Conservation (phyloP, 768 basidiomycete species). For the Suillus variegatus region DNA sequence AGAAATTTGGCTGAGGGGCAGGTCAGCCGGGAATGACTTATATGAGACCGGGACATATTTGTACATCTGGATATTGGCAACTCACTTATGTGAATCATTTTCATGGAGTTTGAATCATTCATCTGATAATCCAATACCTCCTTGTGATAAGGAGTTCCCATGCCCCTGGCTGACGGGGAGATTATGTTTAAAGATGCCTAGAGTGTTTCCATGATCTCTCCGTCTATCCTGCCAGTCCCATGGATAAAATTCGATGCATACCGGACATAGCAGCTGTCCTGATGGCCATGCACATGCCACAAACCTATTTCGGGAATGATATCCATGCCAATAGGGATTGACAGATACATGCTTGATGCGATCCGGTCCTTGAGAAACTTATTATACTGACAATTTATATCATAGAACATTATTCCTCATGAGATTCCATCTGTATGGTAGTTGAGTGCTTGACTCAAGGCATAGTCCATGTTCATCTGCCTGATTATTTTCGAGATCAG, state of each 20-base stretch:
- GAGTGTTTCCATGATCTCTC: too few species aligned
- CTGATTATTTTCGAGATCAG: too few species aligned
- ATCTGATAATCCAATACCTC: slow-evolving; percentile 27
- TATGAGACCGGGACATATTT: too few species aligned
- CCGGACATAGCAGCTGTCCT: background rate
- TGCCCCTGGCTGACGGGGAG: too few species aligned
- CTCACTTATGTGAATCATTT: too few species aligned
- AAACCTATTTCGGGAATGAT: slow-evolving; percentile 6
- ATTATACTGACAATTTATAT: slow-evolving; percentile 31
- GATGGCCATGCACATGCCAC: slow-evolving; percentile 12
- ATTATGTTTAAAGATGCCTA: too few species aligned
- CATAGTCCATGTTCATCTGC: too few species aligned
- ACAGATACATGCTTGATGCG: background rate
- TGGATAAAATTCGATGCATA: too few species aligned
- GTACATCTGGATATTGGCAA: too few species aligned
- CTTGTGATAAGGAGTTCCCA: background rate
- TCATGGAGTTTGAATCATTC: slow-evolving; percentile 8
- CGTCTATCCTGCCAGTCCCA: too few species aligned
- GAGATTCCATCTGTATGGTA: background rate
- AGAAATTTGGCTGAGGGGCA: background rate
- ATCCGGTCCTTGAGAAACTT: background rate
- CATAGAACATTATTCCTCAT: slow-evolving; percentile 23
- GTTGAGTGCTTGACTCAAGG: too few species aligned
- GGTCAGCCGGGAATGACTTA: too few species aligned
- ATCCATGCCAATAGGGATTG: background rate